Evolutionary conservation across 2,329 filamentous ascomycete genomes (phyloP).

Genomic region (Pseudogymnoascus sp.): DNA sequence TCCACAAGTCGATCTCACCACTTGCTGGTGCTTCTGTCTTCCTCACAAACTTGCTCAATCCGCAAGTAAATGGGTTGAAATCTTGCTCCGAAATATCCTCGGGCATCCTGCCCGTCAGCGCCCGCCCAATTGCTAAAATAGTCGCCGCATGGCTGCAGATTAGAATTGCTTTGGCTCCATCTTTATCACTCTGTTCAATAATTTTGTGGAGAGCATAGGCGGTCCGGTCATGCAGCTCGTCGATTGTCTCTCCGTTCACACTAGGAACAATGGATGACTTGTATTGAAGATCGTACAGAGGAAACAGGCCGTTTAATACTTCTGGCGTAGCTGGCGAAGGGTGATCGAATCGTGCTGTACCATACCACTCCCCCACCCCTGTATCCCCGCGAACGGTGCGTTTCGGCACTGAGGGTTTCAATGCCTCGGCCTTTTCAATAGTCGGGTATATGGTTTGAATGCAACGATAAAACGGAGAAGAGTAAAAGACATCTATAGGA

Average conservation of each 20-base stretch:
- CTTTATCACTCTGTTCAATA: slow-evolving; percentile 63
- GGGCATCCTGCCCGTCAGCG: slow-evolving; percentile 71
- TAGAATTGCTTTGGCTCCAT: slow-evolving; percentile 61
- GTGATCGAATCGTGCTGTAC: slow-evolving; percentile 75
- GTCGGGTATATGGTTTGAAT: slow-evolving; percentile 74
- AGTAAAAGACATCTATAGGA: slow-evolving; percentile 69
- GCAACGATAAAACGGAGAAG: slow-evolving; percentile 79
- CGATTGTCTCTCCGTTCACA: slow-evolving; percentile 68
- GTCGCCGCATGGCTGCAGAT: slow-evolving; percentile 86
- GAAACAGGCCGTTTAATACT: slow-evolving; percentile 60
- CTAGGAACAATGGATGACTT: slow-evolving; percentile 58
- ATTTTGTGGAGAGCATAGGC: slow-evolving; percentile 62
- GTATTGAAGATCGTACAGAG: slow-evolving; percentile 49
- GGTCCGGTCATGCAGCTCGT: slow-evolving; percentile 71
- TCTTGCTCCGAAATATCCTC: slow-evolving; percentile 64
- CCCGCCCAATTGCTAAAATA: slow-evolving; percentile 77
- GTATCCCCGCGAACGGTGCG: slow-evolving; percentile 46
- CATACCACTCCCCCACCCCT: slow-evolving; percentile 81
- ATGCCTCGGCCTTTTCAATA: slow-evolving; percentile 38
- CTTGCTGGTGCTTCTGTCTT: slow-evolving; percentile 30
- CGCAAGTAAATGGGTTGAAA: slow-evolving; percentile 78
- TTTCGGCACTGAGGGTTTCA: slow-evolving; percentile 16
- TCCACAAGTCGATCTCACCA: slow-evolving; percentile 33
- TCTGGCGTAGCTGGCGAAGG: slow-evolving; percentile 62
- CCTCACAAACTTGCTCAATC: slow-evolving; percentile 60